Conservation (phyloP, 345 rosid genomes). For the Garcia nutans region DNA sequence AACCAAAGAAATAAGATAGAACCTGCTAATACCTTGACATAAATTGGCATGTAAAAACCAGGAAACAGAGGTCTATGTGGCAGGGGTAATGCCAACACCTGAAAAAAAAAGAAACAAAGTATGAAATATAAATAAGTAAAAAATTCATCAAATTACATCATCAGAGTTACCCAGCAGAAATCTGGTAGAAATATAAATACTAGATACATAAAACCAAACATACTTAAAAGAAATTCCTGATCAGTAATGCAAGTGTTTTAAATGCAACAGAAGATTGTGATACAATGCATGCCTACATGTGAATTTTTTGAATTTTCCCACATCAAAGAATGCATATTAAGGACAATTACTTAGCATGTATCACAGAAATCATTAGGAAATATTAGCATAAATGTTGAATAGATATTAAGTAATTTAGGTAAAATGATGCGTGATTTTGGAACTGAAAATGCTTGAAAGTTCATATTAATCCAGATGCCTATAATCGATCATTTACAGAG, state of each 20-base stretch:
- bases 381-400: background rate
- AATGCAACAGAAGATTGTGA: background rate
- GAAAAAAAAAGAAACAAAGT: slow-evolving; percentile 31
- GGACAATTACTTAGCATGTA: background rate
- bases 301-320: background rate
- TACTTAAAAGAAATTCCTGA: background rate
- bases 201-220: background rate
- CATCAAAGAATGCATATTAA: background rate
- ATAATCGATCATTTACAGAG: background rate
- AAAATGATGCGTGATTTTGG: background rate
- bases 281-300: background rate
- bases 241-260: background rate
- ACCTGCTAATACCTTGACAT: slow-evolving; percentile 69
- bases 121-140: background rate
- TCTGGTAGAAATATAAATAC: background rate
- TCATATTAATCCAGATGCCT: background rate
- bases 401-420: background rate
- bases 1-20: background rate
- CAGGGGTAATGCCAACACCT: slow-evolving; percentile 94
- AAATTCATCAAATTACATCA: background rate
- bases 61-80: slow-evolving; percentile 93
- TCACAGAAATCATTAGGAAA: background rate
- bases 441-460: background rate
- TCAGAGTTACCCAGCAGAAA: background rate
- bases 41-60: slow-evolving; percentile 97